Conservation (phyloP, 139 green algal genomes). For the Picochlorum costavermella region DNA sequence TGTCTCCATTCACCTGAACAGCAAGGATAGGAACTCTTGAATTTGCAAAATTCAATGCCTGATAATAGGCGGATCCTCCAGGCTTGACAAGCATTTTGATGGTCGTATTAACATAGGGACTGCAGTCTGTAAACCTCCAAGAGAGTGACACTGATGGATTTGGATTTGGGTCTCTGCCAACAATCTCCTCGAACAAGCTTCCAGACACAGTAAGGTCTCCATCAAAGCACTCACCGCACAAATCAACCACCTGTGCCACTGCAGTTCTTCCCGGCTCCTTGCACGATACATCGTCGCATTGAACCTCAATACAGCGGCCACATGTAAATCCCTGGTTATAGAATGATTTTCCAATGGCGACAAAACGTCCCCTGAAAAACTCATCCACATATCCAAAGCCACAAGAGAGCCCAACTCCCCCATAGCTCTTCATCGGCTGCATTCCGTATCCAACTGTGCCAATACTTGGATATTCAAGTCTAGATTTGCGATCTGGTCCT, state of each 20-base stretch:
- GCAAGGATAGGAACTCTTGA: conserved; percentile 15
- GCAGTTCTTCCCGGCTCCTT: conserved; percentile 1
- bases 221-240: conserved; percentile 27
- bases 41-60: conserved; percentile 31
- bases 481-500: neutral
- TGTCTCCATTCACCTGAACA: conserved; percentile 21
- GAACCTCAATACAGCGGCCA: conserved; percentile 21
- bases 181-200: conserved; percentile 20
- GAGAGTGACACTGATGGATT: conserved; percentile 11
- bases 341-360: conserved; percentile 14
- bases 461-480: conserved; percentile 10
- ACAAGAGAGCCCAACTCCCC: conserved; percentile 17
- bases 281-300: conserved; percentile 27
- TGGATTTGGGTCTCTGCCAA: neutral
- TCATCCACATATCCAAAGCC: conserved; percentile 15
- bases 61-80: conserved; percentile 25
- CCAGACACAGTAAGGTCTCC: conserved; percentile 8
- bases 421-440: conserved; percentile 4
- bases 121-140: conserved; percentile 24
- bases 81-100: conserved; percentile 37
- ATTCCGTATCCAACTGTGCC: conserved; percentile 13
- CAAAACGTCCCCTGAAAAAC: conserved; percentile 10
- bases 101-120: conserved; percentile 14
- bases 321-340: conserved; percentile 19
- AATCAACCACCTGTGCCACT: conserved; percentile 24